Evolutionary conservation across 805 yeast genomes (phyloP).

Genomic region (Ogataea chonburiensis): DNA sequence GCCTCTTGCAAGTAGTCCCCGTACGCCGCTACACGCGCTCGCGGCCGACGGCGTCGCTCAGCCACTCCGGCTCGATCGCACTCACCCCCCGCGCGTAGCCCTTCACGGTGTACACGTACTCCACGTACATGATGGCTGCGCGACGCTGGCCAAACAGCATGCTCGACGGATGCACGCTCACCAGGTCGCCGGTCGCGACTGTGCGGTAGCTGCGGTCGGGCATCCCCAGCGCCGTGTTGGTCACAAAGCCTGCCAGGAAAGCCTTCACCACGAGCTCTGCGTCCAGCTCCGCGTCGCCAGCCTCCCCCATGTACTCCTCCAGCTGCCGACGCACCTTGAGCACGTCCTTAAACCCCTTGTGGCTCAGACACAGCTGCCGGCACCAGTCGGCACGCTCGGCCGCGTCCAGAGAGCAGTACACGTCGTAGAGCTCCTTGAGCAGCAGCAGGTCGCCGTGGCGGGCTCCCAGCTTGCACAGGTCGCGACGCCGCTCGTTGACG

Average conservation of each 20-base stretch:
- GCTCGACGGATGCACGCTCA: conserved; percentile 90
- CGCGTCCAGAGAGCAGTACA: conserved; percentile 45
- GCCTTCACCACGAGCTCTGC: conserved; percentile 65
- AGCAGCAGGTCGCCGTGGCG: conserved; percentile 80
- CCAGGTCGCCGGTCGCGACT: conserved; percentile 75
- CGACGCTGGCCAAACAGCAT: conserved; percentile 75
- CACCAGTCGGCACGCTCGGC: conserved; percentile 81
- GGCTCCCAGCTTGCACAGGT: conserved; percentile 67
- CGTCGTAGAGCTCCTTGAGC: conserved; percentile 72
- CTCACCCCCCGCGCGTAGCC: conserved; percentile 93
- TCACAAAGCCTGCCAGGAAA: conserved; percentile 78
- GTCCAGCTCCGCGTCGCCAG: conserved; percentile 43
- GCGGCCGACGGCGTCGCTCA: conserved; percentile 72
- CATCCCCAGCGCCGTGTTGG: conserved; percentile 89
- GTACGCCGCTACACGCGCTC: conserved; percentile 34
- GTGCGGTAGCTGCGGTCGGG: conserved; percentile 94
- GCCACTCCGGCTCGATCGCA: conserved; percentile 77
- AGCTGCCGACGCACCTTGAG: conserved; percentile 73
- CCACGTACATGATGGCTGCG: conserved; percentile 92
- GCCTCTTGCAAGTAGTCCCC: no score
- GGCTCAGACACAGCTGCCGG: conserved; percentile 68
- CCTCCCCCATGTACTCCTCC: conserved; percentile 56
- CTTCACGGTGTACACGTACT: conserved; percentile 88
- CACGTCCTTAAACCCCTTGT: conserved; percentile 79
- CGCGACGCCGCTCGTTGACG: conserved; percentile 70